Evolutionary conservation across 1,284 basidiomycete species (phyloP).

Genomic region (Leccinum subrobustum): DNA sequence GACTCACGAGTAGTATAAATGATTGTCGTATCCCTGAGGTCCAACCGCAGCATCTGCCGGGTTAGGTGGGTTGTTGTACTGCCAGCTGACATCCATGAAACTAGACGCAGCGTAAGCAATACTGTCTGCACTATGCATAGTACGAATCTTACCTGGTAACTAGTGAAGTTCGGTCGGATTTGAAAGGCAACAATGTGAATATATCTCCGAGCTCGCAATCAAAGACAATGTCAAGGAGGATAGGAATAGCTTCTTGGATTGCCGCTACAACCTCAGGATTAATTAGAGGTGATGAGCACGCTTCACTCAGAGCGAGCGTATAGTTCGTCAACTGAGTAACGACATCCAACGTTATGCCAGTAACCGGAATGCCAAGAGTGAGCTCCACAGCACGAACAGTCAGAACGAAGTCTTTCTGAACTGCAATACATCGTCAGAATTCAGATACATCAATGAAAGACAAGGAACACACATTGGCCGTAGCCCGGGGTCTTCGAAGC

Average conservation of each 20-base stretch:
- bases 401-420: conserved; percentile 69
- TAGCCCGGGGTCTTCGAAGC: conserved; percentile 62
- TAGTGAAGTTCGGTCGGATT: conserved; percentile 35
- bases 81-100: conserved; percentile 80
- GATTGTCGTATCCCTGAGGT: conserved; percentile 74
- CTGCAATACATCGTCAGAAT: conserved; percentile 36
- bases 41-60: conserved; percentile 66
- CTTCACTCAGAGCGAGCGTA: conserved; percentile 39
- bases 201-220: conserved; percentile 35
- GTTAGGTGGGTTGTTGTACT: conserved; percentile 63
- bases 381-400: conserved; percentile 64
- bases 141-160: conserved; percentile 40
- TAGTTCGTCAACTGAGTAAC: conserved; percentile 40
- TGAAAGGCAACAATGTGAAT: conserved; percentile 23
- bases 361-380: conserved; percentile 52
- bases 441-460: neutral
- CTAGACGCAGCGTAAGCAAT: conserved; percentile 36
- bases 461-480: conserved; percentile 52
- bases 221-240: conserved; percentile 44
- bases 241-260: conserved; percentile 47
- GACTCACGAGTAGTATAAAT: conserved; percentile 70
- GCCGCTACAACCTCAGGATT: conserved; percentile 45
- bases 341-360: conserved; percentile 42
- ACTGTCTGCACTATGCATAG: neutral
- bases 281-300: conserved; percentile 37